Evolutionary conservation across 2,329 filamentous ascomycete genomes (phyloP), one percentile per base, ranked within the genome.

Genomic region (Hymenoscyphus fraxineus): DNA sequence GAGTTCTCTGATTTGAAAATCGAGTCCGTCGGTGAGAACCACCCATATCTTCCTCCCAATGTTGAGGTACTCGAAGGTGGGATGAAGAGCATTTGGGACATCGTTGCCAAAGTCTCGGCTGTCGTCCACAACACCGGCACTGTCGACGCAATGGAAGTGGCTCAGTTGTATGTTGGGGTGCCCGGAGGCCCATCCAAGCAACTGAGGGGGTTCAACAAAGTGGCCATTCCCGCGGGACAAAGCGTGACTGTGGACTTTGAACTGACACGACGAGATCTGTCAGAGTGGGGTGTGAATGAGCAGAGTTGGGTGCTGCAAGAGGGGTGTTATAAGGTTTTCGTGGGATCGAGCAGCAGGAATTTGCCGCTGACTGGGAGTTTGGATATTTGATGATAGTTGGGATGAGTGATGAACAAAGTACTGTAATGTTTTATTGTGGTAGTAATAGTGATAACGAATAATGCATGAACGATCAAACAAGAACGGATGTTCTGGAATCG

Each of bases 161-260:
- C 73, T 7, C 75, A 77, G 65, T 62, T 77, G 4, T 76, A 76
- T 62, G 59, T 73, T 13, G 65, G 66, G 0, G 68, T 73, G 54
- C 71, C 71, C 2, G 77, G 71, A 2, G 79, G 79, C 1, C 88
- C 89, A 0, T 78, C 83, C 0, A 79, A 81, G 58, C 86, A 89
- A 72, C 77, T 90, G 16, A 81, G 87, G 1, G 87, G 88, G 6
- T 90, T 89, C 66, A 80, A 82, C 35, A 88, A 88, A 73, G 80
- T 85, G 0, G 74, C 72, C 2, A 72, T 90, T 15, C 67, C 73
- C 0, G 78, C 82, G 0, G 80, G 82, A 0, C 74, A 83, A 69
- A 79, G 77, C 1, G 74, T 78, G 4, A 74, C 74, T 1, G 72
- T 85, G 7, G 75, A 69, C 0, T 84, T 90, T 68, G 77, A 81